These are phyloP conservation scores for Kodamaea sp. DNA, from an alignment of 1,139 yeast genomes.

Conservation along the genomic window DNA sequence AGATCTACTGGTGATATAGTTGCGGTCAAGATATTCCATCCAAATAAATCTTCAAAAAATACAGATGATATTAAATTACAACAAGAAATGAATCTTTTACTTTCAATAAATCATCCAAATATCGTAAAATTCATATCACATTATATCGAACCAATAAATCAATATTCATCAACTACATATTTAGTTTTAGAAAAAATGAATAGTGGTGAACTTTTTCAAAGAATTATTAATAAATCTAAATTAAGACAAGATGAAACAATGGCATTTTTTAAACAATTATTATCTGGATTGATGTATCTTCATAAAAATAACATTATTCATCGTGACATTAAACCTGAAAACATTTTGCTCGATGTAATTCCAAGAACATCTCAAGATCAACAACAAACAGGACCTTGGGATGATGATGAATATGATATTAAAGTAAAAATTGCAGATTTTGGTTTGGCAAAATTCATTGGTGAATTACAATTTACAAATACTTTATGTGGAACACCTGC, in stretches of 20 bases:
- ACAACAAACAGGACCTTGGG: slow-evolving; percentile 72
- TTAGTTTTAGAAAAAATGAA: slow-evolving; percentile 69
- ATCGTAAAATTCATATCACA: slow-evolving; percentile 65
- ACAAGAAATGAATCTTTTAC: slow-evolving; percentile 64
- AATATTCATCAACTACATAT: slow-evolving; percentile 53
- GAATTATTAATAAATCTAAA: slow-evolving; percentile 61
- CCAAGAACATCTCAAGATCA: slow-evolving; percentile 40
- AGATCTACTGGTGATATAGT: slow-evolving; percentile 56
- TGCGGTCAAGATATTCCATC: slow-evolving; percentile 77
- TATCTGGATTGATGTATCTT: slow-evolving; percentile 59
- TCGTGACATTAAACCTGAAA: slow-evolving; percentile 87
- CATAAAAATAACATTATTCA: slow-evolving; percentile 79
- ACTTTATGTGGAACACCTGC: slow-evolving; percentile 30
- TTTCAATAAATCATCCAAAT: slow-evolving; percentile 66
- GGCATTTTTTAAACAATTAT: slow-evolving; percentile 56
- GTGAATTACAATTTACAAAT: slow-evolving; percentile 27
- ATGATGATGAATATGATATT: slow-evolving; percentile 56
- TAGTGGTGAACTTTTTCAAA: slow-evolving; percentile 70
- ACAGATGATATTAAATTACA: slow-evolving; percentile 52
- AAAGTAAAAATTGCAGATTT: slow-evolving; percentile 74
- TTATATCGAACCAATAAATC: slow-evolving; percentile 64
- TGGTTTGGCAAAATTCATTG: slow-evolving; percentile 29
- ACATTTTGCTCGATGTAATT: slow-evolving; percentile 69
- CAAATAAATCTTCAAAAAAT: slow-evolving; percentile 38
- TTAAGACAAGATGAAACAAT: slow-evolving; percentile 60